Base-by-base conservation (phyloP, 2,329 filamentous ascomycete genomes). In the Arthroderma uncinatum region DNA sequence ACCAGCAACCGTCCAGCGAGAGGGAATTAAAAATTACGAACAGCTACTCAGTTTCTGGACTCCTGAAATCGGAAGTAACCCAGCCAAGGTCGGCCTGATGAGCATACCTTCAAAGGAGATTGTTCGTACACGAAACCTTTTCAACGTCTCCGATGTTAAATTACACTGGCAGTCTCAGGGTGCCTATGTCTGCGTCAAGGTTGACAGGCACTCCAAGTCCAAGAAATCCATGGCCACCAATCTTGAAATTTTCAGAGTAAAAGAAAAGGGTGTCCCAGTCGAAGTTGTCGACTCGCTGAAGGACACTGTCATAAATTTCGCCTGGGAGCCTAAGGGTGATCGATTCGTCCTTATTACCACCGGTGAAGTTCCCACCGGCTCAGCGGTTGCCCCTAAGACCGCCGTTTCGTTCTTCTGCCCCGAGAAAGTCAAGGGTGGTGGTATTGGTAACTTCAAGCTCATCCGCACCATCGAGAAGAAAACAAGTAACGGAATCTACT, bases 401-500 rank as follows among this genome's bases (percentile, higher is more conserved):
- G 81, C 90, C 0, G 92, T 97, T 19, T 82, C 89, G 34, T 98
- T 98, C 82, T 98, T 95, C 79, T 92, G 89, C 65, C 91, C 93
- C 0, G 93, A 98, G 73, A 97, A 95, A 79, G 77, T 82, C 67
- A 98, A 97, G 82, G 89, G 81, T 57, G 74, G 82, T 55, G 79
- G 81, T 23, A 79, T 88, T 34, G 93, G 93, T 62, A 96, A 95
- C 79, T 98, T 97, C 82, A 94, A 92, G 79, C 89, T 94, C 70
- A 85, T 97, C 64, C 85, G 90, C 62, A 97, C 91, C 7, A 79
- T 95, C 57, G 93, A 98, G 67, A 97, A 97, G 84, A 97, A 97
- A 84, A 97, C 94, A 76, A 95, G 87, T 82, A 98, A 98, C 70
- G 91, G 89, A 63, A 98, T 98, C 69, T 97, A 97, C 83, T 98